Conservation (phyloP, 805 yeast genomes). For the Candida jianshihensis region DNA sequence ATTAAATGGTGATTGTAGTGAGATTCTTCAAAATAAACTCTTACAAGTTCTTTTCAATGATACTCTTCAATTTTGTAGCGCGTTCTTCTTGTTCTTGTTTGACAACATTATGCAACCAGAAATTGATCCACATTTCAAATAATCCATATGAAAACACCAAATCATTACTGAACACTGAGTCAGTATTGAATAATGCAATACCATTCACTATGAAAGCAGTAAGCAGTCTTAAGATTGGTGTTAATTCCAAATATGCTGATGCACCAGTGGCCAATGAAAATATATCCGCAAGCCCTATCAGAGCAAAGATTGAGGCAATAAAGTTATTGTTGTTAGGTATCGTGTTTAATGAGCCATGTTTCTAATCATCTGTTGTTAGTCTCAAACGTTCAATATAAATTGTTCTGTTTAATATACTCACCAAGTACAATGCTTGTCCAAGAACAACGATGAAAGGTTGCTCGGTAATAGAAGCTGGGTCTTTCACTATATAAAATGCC, state of each 20-base stretch:
- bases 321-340: constrained; percentile 24
- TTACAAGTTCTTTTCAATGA: background rate
- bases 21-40: too few species aligned
- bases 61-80: constrained; percentile 29
- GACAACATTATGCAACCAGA: constrained; percentile 51
- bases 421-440: constrained; percentile 54
- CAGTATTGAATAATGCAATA: constrained; percentile 39
- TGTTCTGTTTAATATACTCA: too few species aligned
- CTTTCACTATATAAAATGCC: constrained; percentile 40
- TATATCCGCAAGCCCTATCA: constrained; percentile 45
- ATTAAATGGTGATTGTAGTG: too few species aligned
- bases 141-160: constrained; percentile 50
- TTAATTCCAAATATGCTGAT: constrained; percentile 44
- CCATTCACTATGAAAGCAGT: constrained; percentile 43
- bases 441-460: constrained; percentile 43
- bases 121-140: constrained; percentile 64
- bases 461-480: constrained; percentile 37
- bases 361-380: constrained; percentile 4
- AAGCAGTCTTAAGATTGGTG: constrained; percentile 51
- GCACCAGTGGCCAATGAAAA: constrained; percentile 48
- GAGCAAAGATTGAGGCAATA: constrained; percentile 37
- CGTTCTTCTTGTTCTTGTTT: constrained; percentile 48
- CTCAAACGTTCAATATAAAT: too few species aligned
- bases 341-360: constrained; percentile 32
- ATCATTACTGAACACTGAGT: constrained; percentile 47